These are phyloP conservation scores for Geoglossum cookeanum DNA, from an alignment of 2,329 filamentous ascomycete species.

Conservation along the genomic window DNA sequence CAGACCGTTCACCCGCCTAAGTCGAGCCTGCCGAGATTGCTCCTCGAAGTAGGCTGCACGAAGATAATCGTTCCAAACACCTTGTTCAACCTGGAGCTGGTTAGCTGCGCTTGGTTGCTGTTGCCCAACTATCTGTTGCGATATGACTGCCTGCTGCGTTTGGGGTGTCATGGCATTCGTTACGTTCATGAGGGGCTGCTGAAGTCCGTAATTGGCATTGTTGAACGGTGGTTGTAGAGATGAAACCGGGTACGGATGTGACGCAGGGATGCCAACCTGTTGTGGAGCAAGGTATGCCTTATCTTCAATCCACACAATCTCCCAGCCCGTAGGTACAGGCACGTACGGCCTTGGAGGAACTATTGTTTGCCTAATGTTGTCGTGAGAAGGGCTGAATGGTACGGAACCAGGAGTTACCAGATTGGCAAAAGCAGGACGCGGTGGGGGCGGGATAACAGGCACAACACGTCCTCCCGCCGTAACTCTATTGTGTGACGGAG, in stretches of 20 bases:
- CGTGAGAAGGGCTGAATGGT: background rate
- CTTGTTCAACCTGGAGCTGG: background rate
- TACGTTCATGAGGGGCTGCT: background rate
- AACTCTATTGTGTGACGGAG: conserved; percentile 4
- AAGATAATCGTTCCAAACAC: background rate
- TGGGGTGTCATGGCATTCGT: background rate
- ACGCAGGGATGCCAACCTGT: background rate
- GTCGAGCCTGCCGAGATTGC: background rate
- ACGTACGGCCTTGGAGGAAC: background rate
- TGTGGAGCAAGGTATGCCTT: background rate
- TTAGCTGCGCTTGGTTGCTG: background rate
- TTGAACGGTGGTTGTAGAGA: background rate
- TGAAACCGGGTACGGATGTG: background rate
- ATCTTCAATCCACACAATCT: background rate
- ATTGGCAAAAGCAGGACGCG: background rate
- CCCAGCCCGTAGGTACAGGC: background rate
- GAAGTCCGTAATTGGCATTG: background rate
- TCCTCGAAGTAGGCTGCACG: background rate
- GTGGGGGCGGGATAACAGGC: conserved; percentile 1
- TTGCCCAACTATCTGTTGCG: background rate
- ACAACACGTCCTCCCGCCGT: conserved; percentile 5
- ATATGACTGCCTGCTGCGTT: background rate
- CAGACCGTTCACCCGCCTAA: background rate
- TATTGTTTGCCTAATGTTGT: background rate
- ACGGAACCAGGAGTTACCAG: background rate